Base-by-base conservation (phyloP, 495 filamentous ascomycete species). In the Hypoxylon lienhwacheense region DNA sequence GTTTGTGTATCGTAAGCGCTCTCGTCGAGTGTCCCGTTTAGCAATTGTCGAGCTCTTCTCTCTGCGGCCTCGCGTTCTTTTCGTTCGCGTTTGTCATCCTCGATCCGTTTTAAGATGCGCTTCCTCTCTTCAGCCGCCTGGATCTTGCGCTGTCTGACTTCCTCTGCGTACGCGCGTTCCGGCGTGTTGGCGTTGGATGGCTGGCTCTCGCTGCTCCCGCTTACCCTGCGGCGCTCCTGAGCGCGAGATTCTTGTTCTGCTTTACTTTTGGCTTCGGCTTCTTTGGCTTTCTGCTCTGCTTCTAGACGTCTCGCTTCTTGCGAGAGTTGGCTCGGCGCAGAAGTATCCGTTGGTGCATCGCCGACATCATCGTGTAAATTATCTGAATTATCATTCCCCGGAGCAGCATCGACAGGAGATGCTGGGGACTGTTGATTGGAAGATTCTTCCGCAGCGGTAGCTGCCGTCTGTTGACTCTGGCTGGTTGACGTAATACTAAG, bases 11-110 rank as follows among this genome's bases (percentile, higher is more conserved):
- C 46, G 0, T 37, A 16, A 0, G 47, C 35, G 4, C 44, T 39
- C 5, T 28, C 43, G 3, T 51, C 24, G 4, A 43, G 45, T 3
- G 34, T 41, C 1, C 20, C 21, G 45, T 20, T 60, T 36, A 46
- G 17, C 11, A 53, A 24, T 8, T 53, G 53, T 33, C 63, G 47
- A 41, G 67, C 66, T 31, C 73, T 72, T 61, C 76, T 81, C 22
- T 73, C 71, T 33, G 68, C 68, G 6, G 73, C 75, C 28, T 81
- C 80, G 10, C 74, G 70, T 15, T 74, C 73, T 28, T 72, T 75
- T 10, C 88, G 79, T 42, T 82, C 84, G 1, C 70, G 74, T 64
- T 84, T 88, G 67, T 91, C 86, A 56, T 86, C 77, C 40, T 86
- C 83, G 47, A 88, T 82, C 34, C 77, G 76, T 42, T 74, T 76